Evolutionary conservation across 805 yeast species (phyloP), one percentile per base, ranked within the genome.

Genomic region (Lipomyces chichibuensis): DNA sequence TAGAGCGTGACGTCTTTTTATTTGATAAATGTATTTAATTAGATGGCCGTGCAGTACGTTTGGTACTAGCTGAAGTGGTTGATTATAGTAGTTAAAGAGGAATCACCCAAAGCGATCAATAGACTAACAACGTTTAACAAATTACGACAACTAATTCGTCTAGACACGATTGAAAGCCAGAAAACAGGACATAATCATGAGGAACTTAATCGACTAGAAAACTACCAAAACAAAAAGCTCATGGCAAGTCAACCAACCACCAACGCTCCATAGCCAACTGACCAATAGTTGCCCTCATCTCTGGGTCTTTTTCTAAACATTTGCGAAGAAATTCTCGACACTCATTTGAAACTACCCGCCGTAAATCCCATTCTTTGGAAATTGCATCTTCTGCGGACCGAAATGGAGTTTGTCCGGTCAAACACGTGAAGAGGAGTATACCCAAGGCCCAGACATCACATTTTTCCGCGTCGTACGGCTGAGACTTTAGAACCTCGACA

Each of bases 391-490:
- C 69, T 17, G 66, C 54, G n/a, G 61, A 23, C 4, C 63, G 63
- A 37, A 69, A 69, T 1, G 72, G 72, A 1, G 72, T 62, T 23
- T 69, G 69, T n/a, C 72, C 71, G 2, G 71, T 69, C 35, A 69
- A 49, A 53, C 71, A 68, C 33, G 71, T 69, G 60, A 43, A 69
- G 23, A 69, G 43, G n/a, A 69, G 55, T 25, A 63, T 51, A 3
- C 72, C 72, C 13, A 69, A 55, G 1, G 72, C 71, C 72, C 72
- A 69, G 23, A 69, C 69, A 49, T 69, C 72, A 37, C 63, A 57
- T 35, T 67, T 67, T 57, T 69, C 72, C 3, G 72, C 63, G 54
- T 69, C 71, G 64, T 69, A 69, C 11, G 69, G 66, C 17, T 53
- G 68, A 9, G 62, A 57, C 17, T 23, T 46, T 3, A 69, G 63